phyloP scores from a whole-genome alignment of 768 basidiomycete species.

The Lactarius deliciosus region DNA sequence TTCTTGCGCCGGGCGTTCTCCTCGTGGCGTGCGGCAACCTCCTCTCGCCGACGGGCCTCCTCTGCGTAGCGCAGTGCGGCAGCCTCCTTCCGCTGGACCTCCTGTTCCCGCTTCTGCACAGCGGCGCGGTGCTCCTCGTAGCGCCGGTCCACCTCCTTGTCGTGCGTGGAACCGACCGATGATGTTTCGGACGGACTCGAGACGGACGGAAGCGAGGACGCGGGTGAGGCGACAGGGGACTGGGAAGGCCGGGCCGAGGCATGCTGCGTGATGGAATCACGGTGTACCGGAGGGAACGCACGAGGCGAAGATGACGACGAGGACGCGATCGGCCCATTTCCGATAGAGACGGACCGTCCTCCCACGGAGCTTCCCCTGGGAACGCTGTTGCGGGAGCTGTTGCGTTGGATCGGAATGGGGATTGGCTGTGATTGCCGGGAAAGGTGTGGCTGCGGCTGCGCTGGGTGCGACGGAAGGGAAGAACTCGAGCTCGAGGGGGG shows the following conservation, averaged over 20 bases:
- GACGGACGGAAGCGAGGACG: conserved; percentile 15
- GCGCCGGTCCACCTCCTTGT: conserved; percentile 4
- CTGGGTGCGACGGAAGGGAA: background rate
- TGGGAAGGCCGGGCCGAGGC: conserved; percentile 6
- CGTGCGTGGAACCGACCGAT: background rate
- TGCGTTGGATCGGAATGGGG: conserved; percentile 22
- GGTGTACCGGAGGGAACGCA: conserved; percentile 16
- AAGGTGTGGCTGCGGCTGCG: background rate
- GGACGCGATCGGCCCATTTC: background rate
- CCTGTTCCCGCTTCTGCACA: conserved; percentile 17
- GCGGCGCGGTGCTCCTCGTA: conserved; percentile 14
- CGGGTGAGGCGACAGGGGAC: conserved; percentile 10
- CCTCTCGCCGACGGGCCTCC: conserved; percentile 23
- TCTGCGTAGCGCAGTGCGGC: conserved; percentile 15
- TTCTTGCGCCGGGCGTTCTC: conserved; percentile 22
- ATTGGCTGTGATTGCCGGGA: conserved; percentile 21
- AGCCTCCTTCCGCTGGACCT: conserved; percentile 20
- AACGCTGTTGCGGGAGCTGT: conserved; percentile 13
- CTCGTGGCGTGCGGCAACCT: conserved; percentile 22
- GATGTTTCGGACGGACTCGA: conserved; percentile 15
- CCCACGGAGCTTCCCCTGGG: conserved; percentile 3
- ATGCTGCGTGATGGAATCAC: conserved; percentile 13
- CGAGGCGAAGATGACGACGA: conserved; percentile 14
- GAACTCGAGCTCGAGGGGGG: background rate
- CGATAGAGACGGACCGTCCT: conserved; percentile 10